Evolutionary conservation across 495 filamentous ascomycete genomes (phyloP).

Genomic region (Immersiella caudata): DNA sequence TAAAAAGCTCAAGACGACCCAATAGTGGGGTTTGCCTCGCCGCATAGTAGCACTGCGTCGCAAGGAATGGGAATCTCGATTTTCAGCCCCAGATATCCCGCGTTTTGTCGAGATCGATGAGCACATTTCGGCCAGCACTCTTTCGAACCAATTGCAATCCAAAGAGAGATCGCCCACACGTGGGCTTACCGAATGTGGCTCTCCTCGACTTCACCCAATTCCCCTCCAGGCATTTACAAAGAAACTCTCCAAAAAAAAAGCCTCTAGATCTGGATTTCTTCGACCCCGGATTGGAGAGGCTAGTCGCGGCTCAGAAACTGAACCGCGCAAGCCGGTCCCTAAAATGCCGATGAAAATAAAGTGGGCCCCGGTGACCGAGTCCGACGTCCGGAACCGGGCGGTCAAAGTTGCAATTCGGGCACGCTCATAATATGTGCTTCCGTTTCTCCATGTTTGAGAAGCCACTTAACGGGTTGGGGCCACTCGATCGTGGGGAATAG

Average conservation of each 20-base stretch:
- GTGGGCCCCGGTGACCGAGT: not conserved
- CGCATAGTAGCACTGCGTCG: conserved; percentile 13
- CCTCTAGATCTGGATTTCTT: no score
- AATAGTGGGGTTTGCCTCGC: conserved; percentile 14
- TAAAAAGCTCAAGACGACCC: conserved; percentile 11
- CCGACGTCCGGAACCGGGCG: not conserved
- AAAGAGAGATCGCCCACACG: not conserved
- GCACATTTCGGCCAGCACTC: not conserved
- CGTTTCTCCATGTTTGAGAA: not conserved
- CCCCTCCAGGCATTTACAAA: no score
- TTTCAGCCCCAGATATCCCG: conserved; percentile 24
- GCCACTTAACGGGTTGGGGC: no score
- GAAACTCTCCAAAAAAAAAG: no score
- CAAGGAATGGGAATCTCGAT: conserved; percentile 18
- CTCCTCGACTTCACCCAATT: no score
- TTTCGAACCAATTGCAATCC: not conserved
- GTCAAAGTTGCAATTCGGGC: not conserved
- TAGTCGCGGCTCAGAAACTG: not conserved
- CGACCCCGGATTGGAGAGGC: not conserved
- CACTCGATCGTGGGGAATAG: no score
- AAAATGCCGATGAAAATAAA: not conserved
- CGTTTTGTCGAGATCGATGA: not conserved
- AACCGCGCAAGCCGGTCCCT: not conserved
- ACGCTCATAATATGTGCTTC: not conserved
- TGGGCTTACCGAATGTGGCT: no score